Evolutionary conservation across 1,284 basidiomycete species (phyloP).

Genomic region (Cryptococcus wingfieldii): DNA sequence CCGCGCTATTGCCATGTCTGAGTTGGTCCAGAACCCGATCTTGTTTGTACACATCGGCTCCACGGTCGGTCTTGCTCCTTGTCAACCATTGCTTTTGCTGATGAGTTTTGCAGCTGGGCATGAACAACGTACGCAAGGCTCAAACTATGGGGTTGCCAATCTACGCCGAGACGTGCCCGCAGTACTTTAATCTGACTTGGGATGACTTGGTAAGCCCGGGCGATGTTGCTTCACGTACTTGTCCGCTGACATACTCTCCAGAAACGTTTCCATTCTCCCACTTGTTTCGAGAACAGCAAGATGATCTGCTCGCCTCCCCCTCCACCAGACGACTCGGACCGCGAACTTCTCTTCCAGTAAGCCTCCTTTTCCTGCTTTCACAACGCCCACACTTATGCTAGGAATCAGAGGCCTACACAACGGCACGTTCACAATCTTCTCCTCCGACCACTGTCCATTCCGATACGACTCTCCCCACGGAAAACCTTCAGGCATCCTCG

Average conservation of each 20-base stretch:
- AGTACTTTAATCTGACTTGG: conserved; percentile 17
- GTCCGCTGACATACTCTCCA: background rate
- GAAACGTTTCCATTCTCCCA: conserved; percentile 10
- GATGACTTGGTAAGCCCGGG: conserved; percentile 9
- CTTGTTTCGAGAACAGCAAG: conserved; percentile 15
- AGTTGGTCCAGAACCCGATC: conserved; percentile 29
- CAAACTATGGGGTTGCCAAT: conserved; percentile 24
- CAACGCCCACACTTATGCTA: conserved; percentile 1
- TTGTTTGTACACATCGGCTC: conserved; percentile 35
- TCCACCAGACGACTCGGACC: conserved; percentile 4
- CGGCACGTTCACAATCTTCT: conserved; percentile 22
- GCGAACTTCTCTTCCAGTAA: conserved; percentile 8
- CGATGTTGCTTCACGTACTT: background rate
- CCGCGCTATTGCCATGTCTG: conserved; percentile 28
- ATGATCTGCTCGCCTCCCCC: conserved; percentile 17
- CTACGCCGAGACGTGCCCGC: conserved; percentile 28
- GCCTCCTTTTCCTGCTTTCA: background rate
- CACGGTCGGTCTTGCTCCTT: conserved; percentile 10
- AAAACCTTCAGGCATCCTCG: conserved; percentile 11
- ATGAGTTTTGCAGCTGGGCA: background rate
- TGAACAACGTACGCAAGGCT: conserved; percentile 20
- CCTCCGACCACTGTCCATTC: conserved; percentile 17
- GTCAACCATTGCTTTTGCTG: background rate
- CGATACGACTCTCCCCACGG: conserved; percentile 10
- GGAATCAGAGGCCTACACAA: conserved; percentile 14